phyloP scores from a whole-genome alignment of 176 grass and related monocot species.

The Musa acuminata region DNA sequence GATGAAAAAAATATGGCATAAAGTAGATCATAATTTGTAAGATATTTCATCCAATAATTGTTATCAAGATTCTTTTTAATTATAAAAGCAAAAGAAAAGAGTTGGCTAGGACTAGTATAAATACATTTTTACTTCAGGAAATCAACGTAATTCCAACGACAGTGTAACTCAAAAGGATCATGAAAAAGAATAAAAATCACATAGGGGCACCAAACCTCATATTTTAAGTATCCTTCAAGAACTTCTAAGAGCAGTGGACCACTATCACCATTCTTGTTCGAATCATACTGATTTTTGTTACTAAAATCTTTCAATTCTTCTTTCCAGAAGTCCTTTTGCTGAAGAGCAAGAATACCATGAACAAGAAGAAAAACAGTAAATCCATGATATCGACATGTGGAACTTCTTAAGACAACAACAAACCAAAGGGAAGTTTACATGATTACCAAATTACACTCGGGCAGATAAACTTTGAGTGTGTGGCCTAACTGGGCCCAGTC shows the following conservation, averaged over 20 bases:
- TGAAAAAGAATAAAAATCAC: background rate
- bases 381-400: background rate
- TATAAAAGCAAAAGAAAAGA: background rate
- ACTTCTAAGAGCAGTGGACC: conserved; percentile 83
- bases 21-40: background rate
- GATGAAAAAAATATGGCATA: background rate
- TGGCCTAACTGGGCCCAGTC: conserved; percentile 91
- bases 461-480: conserved; percentile 86
- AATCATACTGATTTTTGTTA: conserved; percentile 55
- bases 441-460: conserved; percentile 89
- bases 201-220: conserved; percentile 52
- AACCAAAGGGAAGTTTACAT: background rate
- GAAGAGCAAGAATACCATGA: background rate
- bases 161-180: background rate
- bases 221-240: conserved; percentile 91
- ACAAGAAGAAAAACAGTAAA: background rate
- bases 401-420: background rate
- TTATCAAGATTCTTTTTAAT: background rate
- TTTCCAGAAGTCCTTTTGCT: conserved; percentile 94
- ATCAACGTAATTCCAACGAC: background rate
- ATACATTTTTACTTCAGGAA: background rate
- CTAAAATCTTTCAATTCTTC: conserved; percentile 68
- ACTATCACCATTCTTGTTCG: conserved; percentile 65
- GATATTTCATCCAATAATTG: background rate
- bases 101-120: background rate